Base-by-base conservation (phyloP, 768 basidiomycete genomes). In the Leccinum pellstonianum region DNA sequence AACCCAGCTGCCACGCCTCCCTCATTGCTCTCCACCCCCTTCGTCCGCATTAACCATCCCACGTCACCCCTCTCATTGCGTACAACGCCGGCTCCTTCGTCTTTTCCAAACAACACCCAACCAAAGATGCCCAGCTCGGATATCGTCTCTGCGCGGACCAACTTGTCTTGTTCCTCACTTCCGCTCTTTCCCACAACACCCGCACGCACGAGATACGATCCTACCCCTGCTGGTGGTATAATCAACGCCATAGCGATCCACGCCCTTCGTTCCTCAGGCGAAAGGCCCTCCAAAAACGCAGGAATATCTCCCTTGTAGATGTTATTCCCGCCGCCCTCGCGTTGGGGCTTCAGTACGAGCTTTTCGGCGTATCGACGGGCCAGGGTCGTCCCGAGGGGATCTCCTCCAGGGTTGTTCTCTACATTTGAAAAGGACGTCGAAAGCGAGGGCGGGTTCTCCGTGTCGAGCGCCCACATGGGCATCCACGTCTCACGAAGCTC, bases 201-300 rank as follows among this genome's bases (percentile, higher is more conserved):
- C 14, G 51, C 47, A 35, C 90, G 85, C 21, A 97, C 80, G 46
- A 99, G 83, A 71, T 90, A 88, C 62, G 88, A 91, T 7, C 83
- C 79, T 14, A 84, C 66, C 3, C 83, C 83, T 29, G 78, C 70
- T 0, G 95, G 95, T 1, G 94, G 87, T 19, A 79, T 76, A 62
- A 99, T 99, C 65, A 98, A 77, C 61, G 90, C 87, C 96, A 98
- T 98, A 33, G 95, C 90, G 56, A 98, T 94, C 91, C 96, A 99
- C 2, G 91, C 94, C 62, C 85, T 81, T 8, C 87, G 82, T 67
- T 91, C 90, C 55, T 77, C 68, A 2, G 66, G 72, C 0, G 82
- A 81, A 3, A 98, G 77, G 6, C 68, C 68, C 14, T 87, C 84
- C 3, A 99, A 77, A 74, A 93, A 94, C 0, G 77, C 63, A 0